Percentiles rank a stretch among this genome's conserved stretches.
These are phyloP conservation scores for Saccharomycopsis guyanensis DNA, from an alignment of 805 yeast genomes.

Conservation along the genomic window DNA sequence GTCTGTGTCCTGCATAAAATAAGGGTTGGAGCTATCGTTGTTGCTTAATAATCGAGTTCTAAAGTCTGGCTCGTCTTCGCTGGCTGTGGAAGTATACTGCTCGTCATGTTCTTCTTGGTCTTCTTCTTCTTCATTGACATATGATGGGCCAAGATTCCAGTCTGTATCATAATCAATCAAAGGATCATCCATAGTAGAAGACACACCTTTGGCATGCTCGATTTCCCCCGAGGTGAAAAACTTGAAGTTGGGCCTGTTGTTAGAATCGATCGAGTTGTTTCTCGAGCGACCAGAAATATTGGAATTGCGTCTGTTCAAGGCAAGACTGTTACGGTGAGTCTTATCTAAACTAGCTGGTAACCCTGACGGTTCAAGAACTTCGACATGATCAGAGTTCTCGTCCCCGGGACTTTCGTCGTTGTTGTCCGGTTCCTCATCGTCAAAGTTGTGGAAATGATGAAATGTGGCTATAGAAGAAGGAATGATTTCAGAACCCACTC, in stretches of 20 bases:
- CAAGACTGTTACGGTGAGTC: conserved; percentile 29
- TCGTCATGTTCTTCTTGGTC: not conserved
- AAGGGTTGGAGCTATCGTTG: conserved; percentile 1
- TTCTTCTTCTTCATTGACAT: conserved; percentile 1
- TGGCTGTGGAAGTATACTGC: not conserved
- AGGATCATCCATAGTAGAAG: conserved; percentile 63
- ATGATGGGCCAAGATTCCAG: conserved; percentile 45
- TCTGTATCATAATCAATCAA: conserved; percentile 66
- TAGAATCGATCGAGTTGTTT: conserved; percentile 27
- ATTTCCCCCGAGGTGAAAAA: conserved; percentile 82
- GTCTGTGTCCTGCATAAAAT: not conserved
- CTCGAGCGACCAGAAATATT: conserved; percentile 24
- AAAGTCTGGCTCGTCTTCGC: not conserved
- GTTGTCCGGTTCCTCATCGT: conserved; percentile 6
- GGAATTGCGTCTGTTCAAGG: conserved; percentile 24
- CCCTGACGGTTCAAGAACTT: not conserved
- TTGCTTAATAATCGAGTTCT: conserved; percentile 18
- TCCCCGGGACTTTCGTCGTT: conserved; percentile 26
- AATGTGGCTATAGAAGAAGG: conserved; percentile 75
- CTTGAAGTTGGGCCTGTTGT: conserved; percentile 42
- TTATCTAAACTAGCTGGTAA: not conserved
- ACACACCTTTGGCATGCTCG: conserved; percentile 73
- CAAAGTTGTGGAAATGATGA: conserved; percentile 58
- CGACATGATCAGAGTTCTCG: not conserved
- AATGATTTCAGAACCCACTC: conserved; percentile 67